Percentiles rank a stretch among this genome's conserved stretches.
Conservation (phyloP, 2,329 filamentous ascomycete species). For the Penicillium hordei region DNA sequence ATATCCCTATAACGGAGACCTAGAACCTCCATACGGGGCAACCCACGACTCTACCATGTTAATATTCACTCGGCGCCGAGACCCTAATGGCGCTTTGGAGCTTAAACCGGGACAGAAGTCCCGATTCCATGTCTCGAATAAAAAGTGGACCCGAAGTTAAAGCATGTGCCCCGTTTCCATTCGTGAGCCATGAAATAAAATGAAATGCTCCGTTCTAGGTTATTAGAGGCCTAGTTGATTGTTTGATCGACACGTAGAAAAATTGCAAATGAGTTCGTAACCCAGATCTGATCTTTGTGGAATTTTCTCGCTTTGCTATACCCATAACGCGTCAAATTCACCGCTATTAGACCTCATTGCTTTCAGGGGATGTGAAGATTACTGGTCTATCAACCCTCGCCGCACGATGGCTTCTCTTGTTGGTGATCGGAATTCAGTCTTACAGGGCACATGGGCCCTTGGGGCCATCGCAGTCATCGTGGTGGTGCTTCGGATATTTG, state of each 20-base stretch:
- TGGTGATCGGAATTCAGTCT: neutral
- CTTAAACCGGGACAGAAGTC: neutral
- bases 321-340: neutral
- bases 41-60: neutral
- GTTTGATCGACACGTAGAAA: neutral
- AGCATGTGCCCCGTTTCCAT: neutral
- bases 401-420: neutral
- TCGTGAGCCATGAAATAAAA: neutral
- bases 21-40: neutral
- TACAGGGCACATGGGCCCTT: neutral
- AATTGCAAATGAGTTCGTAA: neutral
- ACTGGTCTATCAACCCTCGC: neutral
- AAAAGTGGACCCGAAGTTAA: neutral
- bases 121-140: neutral
- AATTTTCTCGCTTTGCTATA: neutral
- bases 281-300: neutral
- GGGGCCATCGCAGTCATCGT: neutral
- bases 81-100: neutral
- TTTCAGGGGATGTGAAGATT: neutral
- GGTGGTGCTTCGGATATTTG: neutral
- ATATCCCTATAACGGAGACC: neutral
- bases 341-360: neutral
- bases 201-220: neutral
- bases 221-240: neutral
- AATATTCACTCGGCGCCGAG: neutral